Evolutionary conservation across 164 flowering plant genomes (phyloP), one percentile per base, ranked within the genome.

Genomic region (Magnolia kwangsiensis): DNA sequence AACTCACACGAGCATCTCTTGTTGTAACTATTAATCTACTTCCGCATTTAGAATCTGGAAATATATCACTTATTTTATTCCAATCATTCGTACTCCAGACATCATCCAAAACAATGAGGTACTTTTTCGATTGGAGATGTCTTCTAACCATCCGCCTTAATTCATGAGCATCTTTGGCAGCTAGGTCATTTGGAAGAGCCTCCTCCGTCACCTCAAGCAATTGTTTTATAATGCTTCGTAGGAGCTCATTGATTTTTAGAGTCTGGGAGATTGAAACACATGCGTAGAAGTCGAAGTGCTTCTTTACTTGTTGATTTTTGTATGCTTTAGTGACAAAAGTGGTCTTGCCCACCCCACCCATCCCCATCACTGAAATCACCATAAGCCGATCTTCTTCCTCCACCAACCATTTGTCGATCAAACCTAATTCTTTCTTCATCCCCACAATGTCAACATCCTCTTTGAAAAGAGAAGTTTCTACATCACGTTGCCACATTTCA

Each of bases 301-400:
- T 51, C 64, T 69, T 75, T 1, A 83, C 76, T 0, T 2, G 23
- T 23, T 61, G 75, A 11, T 78, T 75, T n/a, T 79, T 73, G 80
- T 72, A 89, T 31, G 80, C 74, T 19, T 81, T 78, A 2, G 76
- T 72, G n/a, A 77, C 88, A 1, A 89, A 77, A 61, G 87, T 84
- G 6, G 90, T 89, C 80, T 89, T 89, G 1, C 90, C 92, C 0
- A 81, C 70, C 7, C 92, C 92, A 1, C 89, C 89, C 89, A 86
- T 86, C 3, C 93, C 93, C n/a, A 82, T 79, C 51, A 90, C 74
- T 9, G 90, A 83, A 37, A 85, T 70, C 19, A 84, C 75, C 11
- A 67, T 79, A 10, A 78, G 74, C 4, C 80, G 74, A 4, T 78
- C 74, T 31, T 85, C 87, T 7, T 65, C 87, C 3, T 78, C 85